These are phyloP conservation scores for Lagenidium giganteum DNA, from an alignment of 352 stramenopile species.

Conservation along the genomic window DNA sequence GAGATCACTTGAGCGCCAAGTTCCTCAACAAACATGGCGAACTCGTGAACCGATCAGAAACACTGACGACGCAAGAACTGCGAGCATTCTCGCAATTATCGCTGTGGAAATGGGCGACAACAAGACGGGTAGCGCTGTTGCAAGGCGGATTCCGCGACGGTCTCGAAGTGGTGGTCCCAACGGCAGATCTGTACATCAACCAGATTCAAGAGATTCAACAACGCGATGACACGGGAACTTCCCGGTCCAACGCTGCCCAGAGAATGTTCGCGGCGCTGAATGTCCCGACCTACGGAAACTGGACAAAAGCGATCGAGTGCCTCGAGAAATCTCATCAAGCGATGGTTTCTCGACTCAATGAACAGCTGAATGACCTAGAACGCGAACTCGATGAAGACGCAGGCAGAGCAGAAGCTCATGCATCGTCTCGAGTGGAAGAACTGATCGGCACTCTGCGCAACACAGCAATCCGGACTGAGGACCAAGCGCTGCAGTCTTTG, in stretches of 20 bases:
- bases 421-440: constrained; percentile 4
- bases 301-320: constrained; percentile 14
- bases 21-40: constrained; percentile 7
- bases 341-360: neutral
- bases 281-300: constrained; percentile 16
- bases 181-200: constrained; percentile 34
- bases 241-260: constrained; percentile 7
- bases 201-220: constrained; percentile 10
- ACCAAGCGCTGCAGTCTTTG: constrained; percentile 6
- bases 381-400: constrained; percentile 17
- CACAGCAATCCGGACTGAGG: no score
- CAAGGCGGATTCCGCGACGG: neutral
- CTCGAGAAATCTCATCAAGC: constrained; percentile 4
- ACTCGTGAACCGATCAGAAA: constrained; percentile 8
- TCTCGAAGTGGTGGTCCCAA: constrained; percentile 11
- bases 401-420: constrained; percentile 8
- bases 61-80: constrained; percentile 23
- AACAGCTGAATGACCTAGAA: constrained; percentile 10
- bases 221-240: neutral
- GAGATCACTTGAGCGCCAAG: constrained; percentile 1
- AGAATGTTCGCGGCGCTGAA: constrained; percentile 17
- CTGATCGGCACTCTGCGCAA: no score
- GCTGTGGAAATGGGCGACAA: constrained; percentile 16
- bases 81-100: constrained; percentile 16
- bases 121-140: constrained; percentile 5